Base-by-base conservation (phyloP, 164 flowering plant species). In the Litsea cubeba region DNA sequence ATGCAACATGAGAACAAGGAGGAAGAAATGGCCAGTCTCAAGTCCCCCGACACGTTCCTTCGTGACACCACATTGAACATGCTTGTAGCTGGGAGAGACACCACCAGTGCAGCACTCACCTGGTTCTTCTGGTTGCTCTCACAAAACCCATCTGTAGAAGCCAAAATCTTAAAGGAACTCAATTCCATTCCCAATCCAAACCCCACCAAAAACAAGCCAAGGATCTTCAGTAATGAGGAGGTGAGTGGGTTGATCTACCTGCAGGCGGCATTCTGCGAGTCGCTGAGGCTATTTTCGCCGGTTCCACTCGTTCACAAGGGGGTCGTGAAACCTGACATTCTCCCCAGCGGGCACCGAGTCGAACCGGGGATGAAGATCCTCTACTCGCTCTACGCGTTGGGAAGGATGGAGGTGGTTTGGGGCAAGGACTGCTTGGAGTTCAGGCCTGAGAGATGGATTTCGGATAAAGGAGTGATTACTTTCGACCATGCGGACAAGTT, bases 401-500 rank as follows among this genome's bases (percentile, higher is more conserved):
- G 84, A 50, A 83, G 91, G 75, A 83, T 79, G 83, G 70, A 77
- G 24, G 65, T 30, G 3, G 30, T 84, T 14, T 87, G 88, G 92
- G 92, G 90, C 0, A 63, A 82, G 58, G 90, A 86, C 71, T 82
- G 87, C 74, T 50, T 75, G 40, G 85, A 84, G 3, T 89, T 86
- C 81, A 85, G 78, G 76, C 89, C 92, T 0, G 88, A 87, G 79
- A 80, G 89, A 65, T 87, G 92, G 92, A 79, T 87, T 22, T 49
- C 76, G 0, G 82, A 79, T 20, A 5, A 28, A 22, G 88, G 87
- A 32, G 49, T 76, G 4, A 3, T 4, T 30, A 76, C 65, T 20
- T 74, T 79, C 24, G 84, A 77, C 35, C 83, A 82, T 12, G 72
- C 85, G 0, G 76, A 79, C 72, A 88, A 84, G 66, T 88, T 81